Evolutionary conservation across 352 stramenopile species (phyloP).

Genomic region (Globisporangium barbulae): DNA sequence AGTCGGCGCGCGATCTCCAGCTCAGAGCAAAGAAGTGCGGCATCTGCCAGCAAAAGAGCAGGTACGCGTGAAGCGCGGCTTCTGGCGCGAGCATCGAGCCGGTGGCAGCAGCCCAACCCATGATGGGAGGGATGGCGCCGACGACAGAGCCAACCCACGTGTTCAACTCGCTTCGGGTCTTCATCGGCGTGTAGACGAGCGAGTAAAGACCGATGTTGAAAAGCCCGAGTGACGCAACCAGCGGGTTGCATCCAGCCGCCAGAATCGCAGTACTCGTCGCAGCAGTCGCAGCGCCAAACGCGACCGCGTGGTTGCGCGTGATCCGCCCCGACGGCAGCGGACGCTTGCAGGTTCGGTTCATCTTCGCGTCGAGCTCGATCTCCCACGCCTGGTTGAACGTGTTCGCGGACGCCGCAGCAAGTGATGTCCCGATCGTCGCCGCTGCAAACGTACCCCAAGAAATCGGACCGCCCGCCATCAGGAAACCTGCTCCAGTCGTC

Average conservation of each 20-base stretch:
- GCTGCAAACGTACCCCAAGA: slow-evolving; percentile 86
- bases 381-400: slow-evolving; percentile 99
- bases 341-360: slow-evolving; percentile 96
- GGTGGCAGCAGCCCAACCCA: slow-evolving; percentile 97
- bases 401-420: slow-evolving; percentile 93
- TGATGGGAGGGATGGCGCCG: slow-evolving; percentile 97
- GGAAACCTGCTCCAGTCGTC: slow-evolving; percentile 94
- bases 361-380: slow-evolving; percentile 91
- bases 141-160: slow-evolving; percentile 98
- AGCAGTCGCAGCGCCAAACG: slow-evolving; percentile 84
- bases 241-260: slow-evolving; percentile 90
- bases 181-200: slow-evolving; percentile 98
- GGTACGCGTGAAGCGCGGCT: slow-evolving; percentile 70
- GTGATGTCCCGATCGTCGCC: slow-evolving; percentile 91
- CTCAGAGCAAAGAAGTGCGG: slow-evolving; percentile 99
- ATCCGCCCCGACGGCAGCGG: slow-evolving; percentile 91
- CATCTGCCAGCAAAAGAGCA: slow-evolving; percentile 99
- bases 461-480: slow-evolving; percentile 94
- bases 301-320: slow-evolving; percentile 70
- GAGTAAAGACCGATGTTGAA: slow-evolving; percentile 98
- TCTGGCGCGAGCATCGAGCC: slow-evolving; percentile 74
- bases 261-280: slow-evolving; percentile 89
- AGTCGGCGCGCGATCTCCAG: slow-evolving; percentile 95
- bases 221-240: slow-evolving; percentile 93
- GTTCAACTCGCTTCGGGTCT: slow-evolving; percentile 95